Evolutionary conservation across 176 grass and related monocot genomes (phyloP), one percentile per base, ranked within the genome.

Genomic region (Chrysopogon serrulatus): DNA sequence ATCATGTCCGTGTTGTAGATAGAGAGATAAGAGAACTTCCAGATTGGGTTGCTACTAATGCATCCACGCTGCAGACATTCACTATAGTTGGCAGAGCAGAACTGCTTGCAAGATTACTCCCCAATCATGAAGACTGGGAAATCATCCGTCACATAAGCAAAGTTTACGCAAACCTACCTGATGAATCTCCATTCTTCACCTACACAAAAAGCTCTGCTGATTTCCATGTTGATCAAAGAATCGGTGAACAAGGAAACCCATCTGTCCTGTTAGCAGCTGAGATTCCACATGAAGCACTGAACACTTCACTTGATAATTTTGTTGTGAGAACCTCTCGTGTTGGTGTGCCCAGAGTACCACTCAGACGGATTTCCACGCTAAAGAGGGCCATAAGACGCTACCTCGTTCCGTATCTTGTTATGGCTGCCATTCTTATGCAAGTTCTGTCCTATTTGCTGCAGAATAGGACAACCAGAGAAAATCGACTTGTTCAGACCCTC

Each of bases 161-260:
- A 77, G 82, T 88, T 78, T 85, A 88, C 72, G 90, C 74, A 45
- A 87, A 88, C 39, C 85, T 87, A 39, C 56, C 48, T 39, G 80
- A 92, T 66, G 63, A 80, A 80, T 86, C 74, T 40, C 69, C 82
- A 42, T 88, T 88, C 45, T 88, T 92, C 76, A 88, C 90, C n/a
- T 92, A 92, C 41, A 78, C 74, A 81, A 88, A 86, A 47, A 82
- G 54, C 27, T 56, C 74, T 66, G 80, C 67, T 57, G 74, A 84
- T 79, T 88, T 84, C 44, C 86, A 88, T 88, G 35, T 84, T 43
- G 66, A 88, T 66, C 86, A 88, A 88, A 73, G 56, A 83, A 88
- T 84, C 6, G 27, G 57, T 33, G 80, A 88, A 56, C 75, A 30
- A 78, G 66, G 44, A 27, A 54, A 70, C 40, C 2, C 34, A 23